Base-by-base conservation (phyloP, 306 rosid species). In the Gastrolobium villosum region DNA sequence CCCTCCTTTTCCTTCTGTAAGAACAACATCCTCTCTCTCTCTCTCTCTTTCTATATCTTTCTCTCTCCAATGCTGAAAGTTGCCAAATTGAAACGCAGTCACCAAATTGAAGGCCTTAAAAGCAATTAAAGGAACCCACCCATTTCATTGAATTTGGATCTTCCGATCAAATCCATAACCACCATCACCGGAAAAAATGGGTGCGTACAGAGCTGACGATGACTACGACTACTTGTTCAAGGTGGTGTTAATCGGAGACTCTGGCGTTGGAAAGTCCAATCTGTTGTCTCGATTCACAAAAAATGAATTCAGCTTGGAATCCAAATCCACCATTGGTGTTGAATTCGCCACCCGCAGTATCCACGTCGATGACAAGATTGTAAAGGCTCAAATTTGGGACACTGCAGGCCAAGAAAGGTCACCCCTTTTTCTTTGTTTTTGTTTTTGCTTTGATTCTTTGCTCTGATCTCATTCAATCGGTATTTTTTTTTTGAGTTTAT, bases 341-440 rank as follows among this genome's bases (percentile, higher is more conserved):
- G 94, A 92, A 78, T 92, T 92, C 72, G 97, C 97, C 26, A 92
- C 97, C 5, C 91, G 97, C 8, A 92, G 97, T 74, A 84, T 92
- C 56, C 93, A 84, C 13, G 97, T 92, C 7, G 97, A 92, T 28
- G 97, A 92, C 4, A 92, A 90, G 87, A 89, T 92, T 76, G 93
- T 90, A 56, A 92, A 92, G 89, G 97, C 97, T 2, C 97, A 92
- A 86, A 92, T 92, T 89, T 92, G 97, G 97, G 97, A 92, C 82
- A 92, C 97, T 2, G 97, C 97, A 3, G 97, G 97, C 54, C 97
- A 92, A 85, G 97, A 92, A 85, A 89, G 97, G 97, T 89, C 9
- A 7, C 40, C 39, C 49, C 26, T 7, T 41, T 61, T 30, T 11
- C 10, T 4, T 3, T 8, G 2, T 43, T 43, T n/a, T 35, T 26